Percentiles rank a stretch among this genome's conserved stretches.
Evolutionary conservation across 2,329 filamentous ascomycete genomes (phyloP).

Genomic region (Fusarium avenaceum): DNA sequence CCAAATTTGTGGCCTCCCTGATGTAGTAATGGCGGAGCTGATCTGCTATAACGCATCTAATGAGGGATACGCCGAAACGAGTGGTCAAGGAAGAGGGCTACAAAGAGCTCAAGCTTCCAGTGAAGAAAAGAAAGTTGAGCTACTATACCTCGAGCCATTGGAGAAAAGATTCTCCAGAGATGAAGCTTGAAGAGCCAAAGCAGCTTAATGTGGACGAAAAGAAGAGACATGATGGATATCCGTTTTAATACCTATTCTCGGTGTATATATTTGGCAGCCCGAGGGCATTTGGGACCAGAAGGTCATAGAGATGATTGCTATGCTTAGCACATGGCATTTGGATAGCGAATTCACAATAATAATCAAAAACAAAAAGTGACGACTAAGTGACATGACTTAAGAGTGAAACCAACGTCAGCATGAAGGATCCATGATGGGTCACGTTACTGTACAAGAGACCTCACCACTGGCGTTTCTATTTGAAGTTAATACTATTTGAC

Average conservation of each 20-base stretch:
- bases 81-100: conserved; percentile 17
- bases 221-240: conserved; percentile 43
- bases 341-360: conserved; percentile 37
- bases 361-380: conserved; percentile 4
- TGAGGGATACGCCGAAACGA: conserved; percentile 17
- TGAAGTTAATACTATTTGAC: too few species aligned
- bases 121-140: conserved; percentile 2
- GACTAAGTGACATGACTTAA: not conserved
- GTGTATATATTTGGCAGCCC: conserved; percentile 47
- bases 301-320: conserved; percentile 41
- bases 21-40: not conserved
- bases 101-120: not conserved
- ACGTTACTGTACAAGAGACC: conserved; percentile 1
- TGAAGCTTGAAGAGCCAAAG: conserved; percentile 5
- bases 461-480: not conserved
- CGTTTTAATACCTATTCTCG: conserved; percentile 51
- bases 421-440: conserved; percentile 7
- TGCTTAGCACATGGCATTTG: conserved; percentile 40
- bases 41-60: conserved; percentile 7
- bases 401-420: conserved; percentile 14
- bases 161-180: not conserved
- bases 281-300: conserved; percentile 41
- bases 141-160: conserved; percentile 1
- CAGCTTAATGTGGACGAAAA: conserved; percentile 25
- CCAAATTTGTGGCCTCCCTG: conserved; percentile 9